These are phyloP conservation scores for Blastocystis sp. DNA, from an alignment of 352 stramenopile species.

Conservation along the genomic window DNA sequence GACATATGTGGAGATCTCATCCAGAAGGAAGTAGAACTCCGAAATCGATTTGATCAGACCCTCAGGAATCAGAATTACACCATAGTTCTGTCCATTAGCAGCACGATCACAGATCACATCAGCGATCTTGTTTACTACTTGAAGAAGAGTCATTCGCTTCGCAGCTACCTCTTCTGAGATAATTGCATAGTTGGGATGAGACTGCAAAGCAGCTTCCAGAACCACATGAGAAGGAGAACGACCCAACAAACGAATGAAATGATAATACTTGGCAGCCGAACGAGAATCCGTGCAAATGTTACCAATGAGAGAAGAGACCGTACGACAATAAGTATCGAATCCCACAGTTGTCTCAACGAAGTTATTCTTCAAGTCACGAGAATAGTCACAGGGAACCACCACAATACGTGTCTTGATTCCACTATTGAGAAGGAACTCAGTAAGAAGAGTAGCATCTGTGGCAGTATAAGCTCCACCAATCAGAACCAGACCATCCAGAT, in stretches of 20 bases:
- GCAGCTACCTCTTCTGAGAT: slow-evolving; percentile 68
- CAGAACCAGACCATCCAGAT: slow-evolving; percentile 68
- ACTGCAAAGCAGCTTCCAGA: slow-evolving; percentile 68
- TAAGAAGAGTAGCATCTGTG: slow-evolving; percentile 68
- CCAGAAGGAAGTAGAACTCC: slow-evolving; percentile 67
- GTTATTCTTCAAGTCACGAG: slow-evolving; percentile 68
- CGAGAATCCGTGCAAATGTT: slow-evolving; percentile 69
- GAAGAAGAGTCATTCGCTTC: slow-evolving; percentile 66
- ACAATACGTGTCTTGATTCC: slow-evolving; percentile 67
- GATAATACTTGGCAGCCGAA: slow-evolving; percentile 69
- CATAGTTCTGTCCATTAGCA: slow-evolving; percentile 66
- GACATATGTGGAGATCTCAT: slow-evolving; percentile 66
- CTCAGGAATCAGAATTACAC: slow-evolving; percentile 66
- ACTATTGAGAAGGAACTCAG: slow-evolving; percentile 67
- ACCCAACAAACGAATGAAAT: slow-evolving; percentile 70
- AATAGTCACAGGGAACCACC: slow-evolving; percentile 67
- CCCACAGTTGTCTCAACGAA: slow-evolving; percentile 69
- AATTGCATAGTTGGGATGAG: slow-evolving; percentile 68
- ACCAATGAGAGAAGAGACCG: slow-evolving; percentile 67
- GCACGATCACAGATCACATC: slow-evolving; percentile 67
- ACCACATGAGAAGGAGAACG: slow-evolving; percentile 67
- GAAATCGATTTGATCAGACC: slow-evolving; percentile 68
- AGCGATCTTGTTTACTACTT: slow-evolving; percentile 68
- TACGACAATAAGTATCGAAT: slow-evolving; percentile 67
- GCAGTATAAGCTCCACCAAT: slow-evolving; percentile 67